Evolutionary conservation across 2,329 filamentous ascomycete species (phyloP).

Genomic region (Aspergillus tamarii): DNA sequence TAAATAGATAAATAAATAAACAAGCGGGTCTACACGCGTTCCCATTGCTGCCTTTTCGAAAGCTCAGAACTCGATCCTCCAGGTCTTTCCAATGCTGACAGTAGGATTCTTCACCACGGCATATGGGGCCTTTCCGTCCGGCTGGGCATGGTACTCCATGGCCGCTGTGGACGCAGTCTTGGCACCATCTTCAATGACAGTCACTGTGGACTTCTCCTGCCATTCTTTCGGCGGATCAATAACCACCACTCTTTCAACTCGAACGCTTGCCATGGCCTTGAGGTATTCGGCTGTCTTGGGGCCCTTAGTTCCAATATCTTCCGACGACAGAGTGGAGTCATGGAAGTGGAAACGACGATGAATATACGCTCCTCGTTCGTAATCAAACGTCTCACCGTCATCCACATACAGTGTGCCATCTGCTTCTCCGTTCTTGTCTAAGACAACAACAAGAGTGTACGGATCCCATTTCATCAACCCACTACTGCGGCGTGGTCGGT

Average conservation of each 20-base stretch:
- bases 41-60: background rate
- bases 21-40: background rate
- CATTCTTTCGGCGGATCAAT: slow-evolving; percentile 77
- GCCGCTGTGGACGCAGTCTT: slow-evolving; percentile 53
- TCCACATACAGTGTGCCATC: slow-evolving; percentile 86
- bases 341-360: slow-evolving; percentile 76
- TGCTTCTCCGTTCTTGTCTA: slow-evolving; percentile 70
- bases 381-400: slow-evolving; percentile 91
- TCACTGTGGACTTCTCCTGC: slow-evolving; percentile 65
- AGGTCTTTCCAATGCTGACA: slow-evolving; percentile 64
- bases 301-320: slow-evolving; percentile 65
- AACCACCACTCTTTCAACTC: slow-evolving; percentile 81
- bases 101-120: slow-evolving; percentile 66
- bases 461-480: slow-evolving; percentile 93
- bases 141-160: slow-evolving; percentile 59
- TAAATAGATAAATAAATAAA: slow-evolving; percentile 6
- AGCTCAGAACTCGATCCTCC: slow-evolving; percentile 61
- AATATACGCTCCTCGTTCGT: slow-evolving; percentile 82
- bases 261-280: slow-evolving; percentile 75
- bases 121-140: slow-evolving; percentile 61
- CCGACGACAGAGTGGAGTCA: slow-evolving; percentile 65
- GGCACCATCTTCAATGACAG: slow-evolving; percentile 51
- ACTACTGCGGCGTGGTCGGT: slow-evolving; percentile 81
- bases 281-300: slow-evolving; percentile 73
- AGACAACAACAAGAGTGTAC: slow-evolving; percentile 82